phyloP scores from a whole-genome alignment of 768 basidiomycete genomes.

The Mycena olivaceomarginata region DNA sequence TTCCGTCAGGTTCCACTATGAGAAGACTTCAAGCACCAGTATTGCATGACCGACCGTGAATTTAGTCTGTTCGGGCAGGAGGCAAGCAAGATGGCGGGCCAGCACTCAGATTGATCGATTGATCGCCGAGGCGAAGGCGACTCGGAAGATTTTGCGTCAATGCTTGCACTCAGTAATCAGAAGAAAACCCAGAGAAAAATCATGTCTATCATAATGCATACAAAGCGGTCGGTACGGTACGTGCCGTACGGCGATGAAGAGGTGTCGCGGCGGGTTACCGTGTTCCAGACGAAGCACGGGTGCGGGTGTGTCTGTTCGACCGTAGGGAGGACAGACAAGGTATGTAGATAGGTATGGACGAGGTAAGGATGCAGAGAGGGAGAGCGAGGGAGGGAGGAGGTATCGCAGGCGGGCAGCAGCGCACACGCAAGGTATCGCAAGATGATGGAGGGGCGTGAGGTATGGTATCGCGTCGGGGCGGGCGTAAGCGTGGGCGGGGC shows the following conservation, averaged over 20 bases:
- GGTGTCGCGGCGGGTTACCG: conserved; percentile 21
- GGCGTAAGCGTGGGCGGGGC: conserved; percentile 6
- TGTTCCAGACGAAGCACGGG: background rate
- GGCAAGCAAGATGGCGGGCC: too few species aligned
- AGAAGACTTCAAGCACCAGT: too few species aligned
- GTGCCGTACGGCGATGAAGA: conserved; percentile 2
- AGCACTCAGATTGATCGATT: too few species aligned
- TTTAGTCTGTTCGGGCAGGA: too few species aligned
- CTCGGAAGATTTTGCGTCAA: too few species aligned
- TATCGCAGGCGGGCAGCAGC: conserved; percentile 35
- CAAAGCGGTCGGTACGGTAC: background rate
- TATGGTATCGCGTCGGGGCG: conserved; percentile 14
- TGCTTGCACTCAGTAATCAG: too few species aligned
- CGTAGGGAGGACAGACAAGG: background rate
- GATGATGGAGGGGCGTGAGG: conserved; percentile 26
- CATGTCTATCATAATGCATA: conserved; percentile 36
- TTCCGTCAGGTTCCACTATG: too few species aligned
- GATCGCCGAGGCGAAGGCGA: too few species aligned
- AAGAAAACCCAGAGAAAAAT: conserved; percentile 25
- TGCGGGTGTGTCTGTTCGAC: too few species aligned
- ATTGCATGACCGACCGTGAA: too few species aligned
- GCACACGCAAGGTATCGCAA: conserved; percentile 32
- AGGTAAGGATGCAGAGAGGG: background rate
- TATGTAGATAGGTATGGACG: background rate
- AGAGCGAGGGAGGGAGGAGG: background rate